Percentiles rank a stretch among this genome's conserved stretches.
phyloP scores from a whole-genome alignment of 441 rosid genomes.

The Erodium chrysanthum region DNA sequence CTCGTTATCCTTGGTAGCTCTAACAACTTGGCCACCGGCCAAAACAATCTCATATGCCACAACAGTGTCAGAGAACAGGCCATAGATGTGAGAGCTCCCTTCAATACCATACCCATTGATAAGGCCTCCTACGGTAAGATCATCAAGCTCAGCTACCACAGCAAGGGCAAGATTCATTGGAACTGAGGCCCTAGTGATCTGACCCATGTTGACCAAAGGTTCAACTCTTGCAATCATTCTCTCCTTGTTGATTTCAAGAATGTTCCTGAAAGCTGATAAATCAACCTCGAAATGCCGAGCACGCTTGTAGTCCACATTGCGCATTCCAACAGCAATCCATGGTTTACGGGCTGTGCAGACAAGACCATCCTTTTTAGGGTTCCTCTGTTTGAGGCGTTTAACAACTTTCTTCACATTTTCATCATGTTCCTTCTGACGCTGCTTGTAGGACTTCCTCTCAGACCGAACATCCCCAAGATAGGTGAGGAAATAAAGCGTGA shows the following conservation, averaged over 20 bases:
- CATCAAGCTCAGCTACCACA: slow-evolving; percentile 97
- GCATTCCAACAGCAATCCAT: slow-evolving; percentile 97
- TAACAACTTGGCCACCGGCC: slow-evolving; percentile 73
- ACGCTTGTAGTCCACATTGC: slow-evolving; percentile 95
- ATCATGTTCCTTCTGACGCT: slow-evolving; percentile 86
- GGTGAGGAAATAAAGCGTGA: slow-evolving; percentile 59
- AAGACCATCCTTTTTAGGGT: slow-evolving; percentile 79
- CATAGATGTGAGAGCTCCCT: slow-evolving; percentile 94
- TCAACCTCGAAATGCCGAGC: slow-evolving; percentile 93
- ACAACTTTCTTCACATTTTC: slow-evolving; percentile 74
- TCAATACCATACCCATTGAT: slow-evolving; percentile 97
- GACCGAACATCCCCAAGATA: slow-evolving; percentile 94
- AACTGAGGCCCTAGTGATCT: slow-evolving; percentile 64
- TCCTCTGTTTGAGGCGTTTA: slow-evolving; percentile 71
- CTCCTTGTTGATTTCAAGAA: slow-evolving; percentile 74
- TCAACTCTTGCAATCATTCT: slow-evolving; percentile 84
- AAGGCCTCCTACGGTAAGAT: slow-evolving; percentile 96
- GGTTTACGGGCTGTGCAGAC: slow-evolving; percentile 99
- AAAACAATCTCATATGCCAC: slow-evolving; percentile 90
- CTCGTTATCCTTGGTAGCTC: slow-evolving; percentile 89
- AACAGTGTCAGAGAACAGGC: slow-evolving; percentile 90
- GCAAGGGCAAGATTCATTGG: slow-evolving; percentile 94
- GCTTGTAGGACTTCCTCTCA: slow-evolving; percentile 67
- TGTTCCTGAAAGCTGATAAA: slow-evolving; percentile 62
- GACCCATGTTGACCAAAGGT: slow-evolving; percentile 99